Conservation (phyloP, 371 early-diverging fungal species). For the Mortierella sp. region DNA sequence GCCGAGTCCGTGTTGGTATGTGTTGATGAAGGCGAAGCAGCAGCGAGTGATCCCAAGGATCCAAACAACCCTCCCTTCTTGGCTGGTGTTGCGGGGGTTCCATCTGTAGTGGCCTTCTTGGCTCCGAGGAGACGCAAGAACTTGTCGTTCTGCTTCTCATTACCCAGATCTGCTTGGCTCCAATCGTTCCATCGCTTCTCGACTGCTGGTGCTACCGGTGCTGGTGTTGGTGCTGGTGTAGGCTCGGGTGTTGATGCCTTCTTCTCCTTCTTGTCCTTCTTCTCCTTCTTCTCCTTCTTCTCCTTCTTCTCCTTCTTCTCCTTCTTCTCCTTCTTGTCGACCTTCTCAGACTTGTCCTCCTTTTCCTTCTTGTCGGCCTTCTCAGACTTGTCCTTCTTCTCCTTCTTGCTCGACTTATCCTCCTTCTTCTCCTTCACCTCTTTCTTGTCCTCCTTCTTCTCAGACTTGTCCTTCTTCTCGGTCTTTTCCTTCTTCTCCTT, state of each 20-base stretch:
- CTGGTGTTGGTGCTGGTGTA: conserved; percentile 17
- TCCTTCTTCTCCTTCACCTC: conserved; percentile 27
- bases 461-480: conserved; percentile 6
- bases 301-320: conserved; percentile 33
- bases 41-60: conserved; percentile 41
- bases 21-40: conserved; percentile 21
- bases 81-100: conserved; percentile 12
- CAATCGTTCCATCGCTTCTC: conserved; percentile 65
- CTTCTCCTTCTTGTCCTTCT: conserved; percentile 21
- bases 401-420: background rate
- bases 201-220: conserved; percentile 12
- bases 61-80: conserved; percentile 28
- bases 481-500: conserved; percentile 11
- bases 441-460: conserved; percentile 23
- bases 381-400: conserved; percentile 5
- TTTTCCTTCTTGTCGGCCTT: conserved; percentile 34
- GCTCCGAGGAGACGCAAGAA: conserved; percentile 63
- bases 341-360: conserved; percentile 21
- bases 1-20: conserved; percentile 57
- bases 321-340: conserved; percentile 20
- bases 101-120: conserved; percentile 35
- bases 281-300: background rate
- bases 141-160: conserved; percentile 61
- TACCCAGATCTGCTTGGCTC: conserved; percentile 61
- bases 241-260: conserved; percentile 18